Evolutionary conservation across 106 monocot genomes (phyloP).

Genomic region (Triglochin maritima): DNA sequence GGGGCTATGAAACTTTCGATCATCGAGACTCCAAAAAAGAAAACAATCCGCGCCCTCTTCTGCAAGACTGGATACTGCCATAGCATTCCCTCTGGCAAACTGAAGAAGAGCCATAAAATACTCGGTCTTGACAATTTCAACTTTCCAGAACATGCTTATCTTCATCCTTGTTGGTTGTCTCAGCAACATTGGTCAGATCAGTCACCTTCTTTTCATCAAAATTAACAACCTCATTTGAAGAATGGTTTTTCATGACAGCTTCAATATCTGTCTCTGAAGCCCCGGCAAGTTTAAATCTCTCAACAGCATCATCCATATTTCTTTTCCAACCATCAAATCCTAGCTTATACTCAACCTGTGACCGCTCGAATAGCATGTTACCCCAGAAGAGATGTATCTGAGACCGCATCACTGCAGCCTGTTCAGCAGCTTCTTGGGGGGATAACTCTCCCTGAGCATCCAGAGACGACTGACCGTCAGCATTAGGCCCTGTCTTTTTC

Average conservation of each 20-base stretch:
- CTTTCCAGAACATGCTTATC: constrained; percentile 23
- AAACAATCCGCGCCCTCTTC: too few species aligned
- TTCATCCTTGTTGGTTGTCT: constrained; percentile 24
- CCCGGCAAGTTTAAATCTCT: constrained; percentile 88
- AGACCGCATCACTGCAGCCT: constrained; percentile 77
- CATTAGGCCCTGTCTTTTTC: constrained; percentile 28
- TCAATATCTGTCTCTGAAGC: constrained; percentile 82
- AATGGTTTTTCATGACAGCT: constrained; percentile 78
- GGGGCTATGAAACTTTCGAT: too few species aligned
- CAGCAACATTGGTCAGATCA: constrained; percentile 10
- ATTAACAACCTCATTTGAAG: constrained; percentile 35
- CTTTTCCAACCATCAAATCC: constrained; percentile 60
- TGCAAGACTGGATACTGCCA: too few species aligned
- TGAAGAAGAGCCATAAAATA: too few species aligned
- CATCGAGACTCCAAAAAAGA: too few species aligned
- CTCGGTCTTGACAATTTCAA: background rate
- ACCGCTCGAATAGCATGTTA: constrained; percentile 95
- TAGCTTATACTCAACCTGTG: constrained; percentile 87
- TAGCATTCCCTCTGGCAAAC: too few species aligned
- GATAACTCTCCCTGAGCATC: constrained; percentile 35
- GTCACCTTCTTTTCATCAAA: constrained; percentile 41
- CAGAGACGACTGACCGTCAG: constrained; percentile 17
- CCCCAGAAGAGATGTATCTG: constrained; percentile 99
- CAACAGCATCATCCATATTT: constrained; percentile 77
- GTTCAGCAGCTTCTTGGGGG: constrained; percentile 58